Conservation (phyloP, 306 rosid species). For the Vachellia collinsii region DNA sequence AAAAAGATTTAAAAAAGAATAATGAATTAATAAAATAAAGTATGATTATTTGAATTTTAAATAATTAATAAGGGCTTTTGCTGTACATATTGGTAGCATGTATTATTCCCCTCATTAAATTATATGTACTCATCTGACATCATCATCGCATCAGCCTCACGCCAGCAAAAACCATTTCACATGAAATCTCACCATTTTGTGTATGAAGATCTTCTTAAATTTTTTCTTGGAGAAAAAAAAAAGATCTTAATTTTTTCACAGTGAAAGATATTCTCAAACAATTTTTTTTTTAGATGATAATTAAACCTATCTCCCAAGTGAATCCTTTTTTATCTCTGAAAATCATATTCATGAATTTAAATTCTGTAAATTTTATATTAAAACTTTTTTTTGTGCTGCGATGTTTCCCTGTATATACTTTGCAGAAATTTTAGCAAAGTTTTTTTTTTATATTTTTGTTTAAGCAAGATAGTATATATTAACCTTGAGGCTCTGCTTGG, state of each 20-base stretch:
- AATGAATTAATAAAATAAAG: neutral
- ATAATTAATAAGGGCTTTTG: neutral
- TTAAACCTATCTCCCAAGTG: neutral
- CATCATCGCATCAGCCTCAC: slow-evolving; percentile 56
- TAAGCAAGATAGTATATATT: no score
- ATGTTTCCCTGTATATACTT: no score
- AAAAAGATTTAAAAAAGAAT: slow-evolving; percentile 28
- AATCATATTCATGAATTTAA: neutral
- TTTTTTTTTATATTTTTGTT: no score
- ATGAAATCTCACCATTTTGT: neutral
- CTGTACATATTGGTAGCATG: neutral
- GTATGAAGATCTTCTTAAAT: neutral
- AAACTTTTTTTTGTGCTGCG: no score
- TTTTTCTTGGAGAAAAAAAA: no score
- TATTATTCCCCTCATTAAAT: neutral
- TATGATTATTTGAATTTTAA: neutral
- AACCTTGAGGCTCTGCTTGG: no score
- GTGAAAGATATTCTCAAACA: neutral
- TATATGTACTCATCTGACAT: slow-evolving; percentile 49
- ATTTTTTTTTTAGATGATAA: neutral
- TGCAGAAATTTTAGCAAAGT: no score
- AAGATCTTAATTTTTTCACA: neutral
- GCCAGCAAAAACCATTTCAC: slow-evolving; percentile 41
- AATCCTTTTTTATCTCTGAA: neutral
- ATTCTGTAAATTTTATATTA: neutral